These are phyloP conservation scores for Pichia insulana DNA, from an alignment of 805 yeast species.

Conservation along the genomic window DNA sequence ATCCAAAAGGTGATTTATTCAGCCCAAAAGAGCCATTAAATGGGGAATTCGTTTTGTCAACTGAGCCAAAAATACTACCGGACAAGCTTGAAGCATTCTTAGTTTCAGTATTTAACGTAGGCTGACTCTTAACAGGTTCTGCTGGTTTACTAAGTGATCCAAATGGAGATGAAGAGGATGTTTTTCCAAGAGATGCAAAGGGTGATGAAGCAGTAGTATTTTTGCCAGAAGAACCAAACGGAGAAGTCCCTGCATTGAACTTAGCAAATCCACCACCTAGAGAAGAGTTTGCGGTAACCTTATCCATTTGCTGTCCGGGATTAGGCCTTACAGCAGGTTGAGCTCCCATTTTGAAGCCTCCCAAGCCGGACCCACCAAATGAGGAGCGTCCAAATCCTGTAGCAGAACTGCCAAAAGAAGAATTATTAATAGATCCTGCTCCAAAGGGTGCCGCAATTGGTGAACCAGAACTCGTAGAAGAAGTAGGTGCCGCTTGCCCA, in stretches of 20 bases:
- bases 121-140: too few species aligned
- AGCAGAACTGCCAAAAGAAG: neutral
- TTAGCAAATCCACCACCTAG: conserved; percentile 7
- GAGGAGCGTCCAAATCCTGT: conserved; percentile 10
- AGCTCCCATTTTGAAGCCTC: conserved; percentile 1
- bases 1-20: too few species aligned
- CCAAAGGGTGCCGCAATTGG: conserved; percentile 2
- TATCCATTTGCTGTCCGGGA: too few species aligned
- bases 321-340: neutral
- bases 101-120: too few species aligned
- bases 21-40: too few species aligned
- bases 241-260: neutral
- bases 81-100: too few species aligned
- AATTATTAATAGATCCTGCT: conserved; percentile 12
- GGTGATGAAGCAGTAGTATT: neutral
- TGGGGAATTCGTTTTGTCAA: too few species aligned
- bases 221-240: neutral
- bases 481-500: too few species aligned
- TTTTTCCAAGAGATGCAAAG: neutral
- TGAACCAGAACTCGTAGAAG: too few species aligned
- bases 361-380: conserved; percentile 13
- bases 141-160: neutral
- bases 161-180: neutral
- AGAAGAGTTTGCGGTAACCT: conserved; percentile 5
- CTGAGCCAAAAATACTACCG: too few species aligned